Conservation (phyloP, 257 asterid species). For the Capsicum pubescens region DNA sequence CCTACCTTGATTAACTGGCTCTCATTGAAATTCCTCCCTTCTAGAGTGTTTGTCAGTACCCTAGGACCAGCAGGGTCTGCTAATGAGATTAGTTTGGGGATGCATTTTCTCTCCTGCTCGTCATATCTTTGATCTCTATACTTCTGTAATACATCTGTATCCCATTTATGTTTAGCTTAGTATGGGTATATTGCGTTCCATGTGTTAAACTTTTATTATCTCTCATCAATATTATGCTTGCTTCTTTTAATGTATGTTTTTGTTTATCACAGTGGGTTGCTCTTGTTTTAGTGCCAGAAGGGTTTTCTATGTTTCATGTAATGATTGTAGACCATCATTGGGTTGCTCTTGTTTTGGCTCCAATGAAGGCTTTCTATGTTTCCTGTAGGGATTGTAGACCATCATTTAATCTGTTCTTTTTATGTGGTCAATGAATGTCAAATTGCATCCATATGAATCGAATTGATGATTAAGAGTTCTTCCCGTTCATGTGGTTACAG, state of each 20-base stretch:
- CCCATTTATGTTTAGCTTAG: background rate
- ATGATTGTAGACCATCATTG: background rate
- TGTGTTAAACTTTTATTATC: background rate
- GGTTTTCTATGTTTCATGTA: background rate
- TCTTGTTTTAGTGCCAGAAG: background rate
- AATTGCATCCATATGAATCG: slow-evolving; percentile 9
- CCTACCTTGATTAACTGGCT: background rate
- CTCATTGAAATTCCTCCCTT: background rate
- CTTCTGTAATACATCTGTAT: background rate
- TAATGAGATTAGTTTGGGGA: background rate
- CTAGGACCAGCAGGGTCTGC: background rate
- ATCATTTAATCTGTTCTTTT: background rate
- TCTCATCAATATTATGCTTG: background rate
- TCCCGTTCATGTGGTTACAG: slow-evolving; percentile 38
- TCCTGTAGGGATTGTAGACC: background rate
- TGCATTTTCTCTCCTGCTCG: background rate
- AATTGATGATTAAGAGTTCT: background rate
- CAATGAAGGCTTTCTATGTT: background rate
- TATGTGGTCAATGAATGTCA: background rate
- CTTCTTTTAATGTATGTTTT: too few species aligned
- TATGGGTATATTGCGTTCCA: background rate
- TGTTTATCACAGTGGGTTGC: background rate
- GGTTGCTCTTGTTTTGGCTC: slow-evolving; percentile 7
- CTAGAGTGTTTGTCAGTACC: background rate
- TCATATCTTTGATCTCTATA: background rate